A percentile compares a stretch with the other conserved stretches of the same genome.
These are phyloP conservation scores for Nakazawaea ambrosiae DNA, from an alignment of 805 yeast genomes.

Conservation along the genomic window DNA sequence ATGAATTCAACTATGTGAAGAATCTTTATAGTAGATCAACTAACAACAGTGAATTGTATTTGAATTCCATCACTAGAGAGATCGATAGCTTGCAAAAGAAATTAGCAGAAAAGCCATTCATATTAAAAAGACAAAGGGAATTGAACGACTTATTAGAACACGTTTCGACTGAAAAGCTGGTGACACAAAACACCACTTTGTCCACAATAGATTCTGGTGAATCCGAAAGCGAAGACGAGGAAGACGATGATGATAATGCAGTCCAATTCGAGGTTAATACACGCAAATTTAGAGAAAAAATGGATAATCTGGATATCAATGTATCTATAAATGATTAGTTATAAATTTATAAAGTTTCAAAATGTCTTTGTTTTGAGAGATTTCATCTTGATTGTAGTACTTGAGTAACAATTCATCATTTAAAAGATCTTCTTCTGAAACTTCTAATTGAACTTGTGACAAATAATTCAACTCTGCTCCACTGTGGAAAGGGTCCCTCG, in stretches of 20 bases:
- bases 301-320: conserved; percentile 8
- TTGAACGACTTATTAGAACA: conserved; percentile 46
- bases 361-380: conserved; percentile 1
- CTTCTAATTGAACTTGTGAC: neutral
- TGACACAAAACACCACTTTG: neutral
- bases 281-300: conserved; percentile 18
- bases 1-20: conserved; percentile 31
- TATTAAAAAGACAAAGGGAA: conserved; percentile 55
- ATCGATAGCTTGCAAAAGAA: conserved; percentile 59
- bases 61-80: conserved; percentile 68
- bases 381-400: conserved; percentile 5
- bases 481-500: conserved; percentile 50
- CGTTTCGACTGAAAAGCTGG: conserved; percentile 16
- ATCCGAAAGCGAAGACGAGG: conserved; percentile 15
- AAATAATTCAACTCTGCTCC: conserved; percentile 4
- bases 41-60: conserved; percentile 27
- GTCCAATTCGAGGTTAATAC: conserved; percentile 20
- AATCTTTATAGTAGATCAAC: conserved; percentile 13
- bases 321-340: conserved; percentile 10
- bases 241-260: neutral
- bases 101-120: conserved; percentile 47
- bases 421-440: neutral
- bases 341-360: conserved; percentile 5
- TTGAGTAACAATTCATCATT: neutral
- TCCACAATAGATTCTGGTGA: conserved; percentile 12